Base-by-base conservation (phyloP, 2,329 filamentous ascomycete genomes). In the Coniochaeta prunicola region DNA sequence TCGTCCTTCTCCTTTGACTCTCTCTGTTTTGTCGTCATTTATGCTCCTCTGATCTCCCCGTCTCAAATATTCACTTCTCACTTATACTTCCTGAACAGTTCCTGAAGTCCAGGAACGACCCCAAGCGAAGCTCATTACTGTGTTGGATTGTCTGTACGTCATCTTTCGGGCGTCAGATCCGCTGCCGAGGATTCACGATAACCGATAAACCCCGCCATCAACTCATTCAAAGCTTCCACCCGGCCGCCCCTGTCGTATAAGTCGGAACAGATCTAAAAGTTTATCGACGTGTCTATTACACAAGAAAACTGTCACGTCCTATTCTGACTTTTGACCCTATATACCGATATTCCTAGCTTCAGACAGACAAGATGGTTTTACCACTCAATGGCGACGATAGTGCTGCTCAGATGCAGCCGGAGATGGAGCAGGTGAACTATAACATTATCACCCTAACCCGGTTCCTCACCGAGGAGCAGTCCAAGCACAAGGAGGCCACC, bases 401-500 rank as follows among this genome's bases (percentile, higher is more conserved):
- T 65, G 74, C 74, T 61, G 19, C 5, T 26, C 40, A 45, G 40
- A 74, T 74, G 66, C 76, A 76, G 61, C 71, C 76, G 63, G 79
- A 85, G 66, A 80, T 81, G 66, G 91, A 96, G 78, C 88, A 89
- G 73, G 87, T 99, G 79, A 97, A 97, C 81, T 96, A 91, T 63
- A 86, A 97, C 75, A 97, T 99, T 71, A 83, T 97, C 71, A 97
- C 94, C 58, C 86, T 99, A 67, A 97, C 94, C 45, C 85, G 94
- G 62, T 96, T 94, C 81, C 83, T 99, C 68, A 97, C 92, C 31
- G 94, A 99, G 79, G 92, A 97, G 79, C 94, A 99, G 75, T 77
- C 82, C 62, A 97, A 97, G 76, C 87, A 96, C 78, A 88, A 89
- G 72, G 92, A 97, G 74, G 94, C 94, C 58, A 97, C 92, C 15